Base-by-base conservation (phyloP, 2,329 filamentous ascomycete genomes). In the Talaromyces sp. region DNA sequence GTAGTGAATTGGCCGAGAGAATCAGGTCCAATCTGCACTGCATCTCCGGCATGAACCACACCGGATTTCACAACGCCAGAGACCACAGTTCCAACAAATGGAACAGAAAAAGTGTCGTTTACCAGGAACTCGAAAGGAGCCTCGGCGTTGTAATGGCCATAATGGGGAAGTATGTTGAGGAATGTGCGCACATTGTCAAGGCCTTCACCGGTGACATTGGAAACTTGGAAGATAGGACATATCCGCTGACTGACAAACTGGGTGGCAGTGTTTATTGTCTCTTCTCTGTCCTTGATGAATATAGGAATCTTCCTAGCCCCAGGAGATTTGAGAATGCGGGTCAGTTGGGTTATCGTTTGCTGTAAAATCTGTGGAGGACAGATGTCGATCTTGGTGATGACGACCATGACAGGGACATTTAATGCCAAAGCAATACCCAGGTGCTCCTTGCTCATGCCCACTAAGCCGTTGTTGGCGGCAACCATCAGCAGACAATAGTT, bases 401-500 rank as follows among this genome's bases (percentile, higher is more conserved):
- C 88, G 3, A 98, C 93, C 91, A 99, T 96, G 67, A 99, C 91
- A 0, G 95, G 95, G 11, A 99, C 93, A 70, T 98, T 98, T 56
- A 99, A 81, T 0, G 95, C 93, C 32, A 98, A 80, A 0, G 95
- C 93, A 65, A 99, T 96, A 17, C 95, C 95, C 4, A 99, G 80
- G 75, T 99, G 95, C 79, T 99, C 95, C 81, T 96, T 96, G 76
- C 91, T 96, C 95, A 98, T 99, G 21, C 95, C 95, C 53, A 98
- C 90, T 52, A 99, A 81, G 3, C 95, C 95, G 71, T 99, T 98
- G 70, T 99, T 99, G 19, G 95, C 95, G 13, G 95, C 95, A 0
- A 99, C 95, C 95, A 99, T 99, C 54, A 99, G 85, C 29, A 99
- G 78, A 73, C 95, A 98, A 79, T 98, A 99, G 71, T 98, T 96